A percentile compares a stretch with the other conserved stretches of the same genome.
These are phyloP conservation scores for Starmera dryadoides DNA, from an alignment of 805 yeast species.

Conservation along the genomic window DNA sequence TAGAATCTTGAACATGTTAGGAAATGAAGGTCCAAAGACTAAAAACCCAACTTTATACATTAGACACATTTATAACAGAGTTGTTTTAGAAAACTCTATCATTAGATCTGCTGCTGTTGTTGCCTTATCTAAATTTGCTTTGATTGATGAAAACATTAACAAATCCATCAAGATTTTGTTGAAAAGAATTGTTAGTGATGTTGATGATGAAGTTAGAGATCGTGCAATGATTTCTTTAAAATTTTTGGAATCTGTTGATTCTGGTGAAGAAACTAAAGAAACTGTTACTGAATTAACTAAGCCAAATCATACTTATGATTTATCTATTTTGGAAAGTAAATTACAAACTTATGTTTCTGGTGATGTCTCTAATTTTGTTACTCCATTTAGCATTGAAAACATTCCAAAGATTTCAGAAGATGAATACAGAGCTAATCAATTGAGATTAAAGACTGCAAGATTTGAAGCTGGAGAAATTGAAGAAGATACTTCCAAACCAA, in stretches of 20 bases:
- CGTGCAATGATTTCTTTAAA: conserved; percentile 85
- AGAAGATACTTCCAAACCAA: conserved; percentile 1
- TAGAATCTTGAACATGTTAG: conserved; percentile 85
- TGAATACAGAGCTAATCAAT: conserved; percentile 60
- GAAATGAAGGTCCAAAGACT: conserved; percentile 90
- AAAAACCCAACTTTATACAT: conserved; percentile 83
- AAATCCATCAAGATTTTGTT: conserved; percentile 69
- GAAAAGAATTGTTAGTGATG: conserved; percentile 77
- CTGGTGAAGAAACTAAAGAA: conserved; percentile 25
- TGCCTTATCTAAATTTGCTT: conserved; percentile 85
- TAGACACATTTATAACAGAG: conserved; percentile 94
- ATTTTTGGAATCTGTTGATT: conserved; percentile 38
- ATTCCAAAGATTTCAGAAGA: conserved; percentile 63
- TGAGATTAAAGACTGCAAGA: conserved; percentile 40
- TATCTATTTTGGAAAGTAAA: conserved; percentile 71
- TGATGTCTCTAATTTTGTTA: conserved; percentile 29
- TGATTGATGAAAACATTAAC: conserved; percentile 57
- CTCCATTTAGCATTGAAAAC: conserved; percentile 63
- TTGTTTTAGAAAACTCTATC: conserved; percentile 90
- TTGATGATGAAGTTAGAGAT: conserved; percentile 96
- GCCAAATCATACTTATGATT: conserved; percentile 63
- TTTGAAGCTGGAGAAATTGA: conserved; percentile 20
- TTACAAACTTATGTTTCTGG: conserved; percentile 59
- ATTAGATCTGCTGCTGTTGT: conserved; percentile 94
- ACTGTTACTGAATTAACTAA: conserved; percentile 46